phyloP scores from a whole-genome alignment of 768 basidiomycete genomes.

The Mycena alexandri region DNA sequence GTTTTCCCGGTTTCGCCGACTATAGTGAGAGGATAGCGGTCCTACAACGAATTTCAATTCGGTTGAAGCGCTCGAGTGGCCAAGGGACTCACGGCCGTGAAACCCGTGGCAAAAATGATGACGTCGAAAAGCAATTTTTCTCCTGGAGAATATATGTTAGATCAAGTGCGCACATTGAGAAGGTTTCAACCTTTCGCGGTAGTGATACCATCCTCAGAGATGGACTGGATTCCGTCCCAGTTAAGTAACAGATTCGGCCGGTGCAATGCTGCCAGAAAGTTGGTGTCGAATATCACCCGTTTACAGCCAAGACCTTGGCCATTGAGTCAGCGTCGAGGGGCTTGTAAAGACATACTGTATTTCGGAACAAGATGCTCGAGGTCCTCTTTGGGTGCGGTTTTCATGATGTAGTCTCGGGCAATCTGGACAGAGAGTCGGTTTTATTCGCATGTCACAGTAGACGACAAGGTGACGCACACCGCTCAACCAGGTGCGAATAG shows the following conservation, averaged over 20 bases:
- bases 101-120: constrained; percentile 58
- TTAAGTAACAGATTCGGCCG: constrained; percentile 61
- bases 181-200: constrained; percentile 51
- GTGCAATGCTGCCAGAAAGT: constrained; percentile 60
- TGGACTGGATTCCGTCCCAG: constrained; percentile 55
- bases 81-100: constrained; percentile 40
- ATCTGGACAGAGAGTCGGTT: constrained; percentile 31
- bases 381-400: constrained; percentile 60
- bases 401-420: constrained; percentile 50
- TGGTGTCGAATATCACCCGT: constrained; percentile 63
- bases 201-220: constrained; percentile 57
- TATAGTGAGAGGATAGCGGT: constrained; percentile 50
- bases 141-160: constrained; percentile 42
- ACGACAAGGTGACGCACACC: not conserved
- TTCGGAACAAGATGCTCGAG: constrained; percentile 60
- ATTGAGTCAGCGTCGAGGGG: not conserved
- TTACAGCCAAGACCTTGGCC: constrained; percentile 65
- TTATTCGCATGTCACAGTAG: not conserved
- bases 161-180: constrained; percentile 24
- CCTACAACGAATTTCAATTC: constrained; percentile 36
- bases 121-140: constrained; percentile 52
- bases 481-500: constrained; percentile 29
- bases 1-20: constrained; percentile 45
- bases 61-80: not conserved
- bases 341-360: constrained; percentile 52